phyloP scores from a whole-genome alignment of 768 basidiomycete species.

The Lactarius pseudohatsudake region DNA sequence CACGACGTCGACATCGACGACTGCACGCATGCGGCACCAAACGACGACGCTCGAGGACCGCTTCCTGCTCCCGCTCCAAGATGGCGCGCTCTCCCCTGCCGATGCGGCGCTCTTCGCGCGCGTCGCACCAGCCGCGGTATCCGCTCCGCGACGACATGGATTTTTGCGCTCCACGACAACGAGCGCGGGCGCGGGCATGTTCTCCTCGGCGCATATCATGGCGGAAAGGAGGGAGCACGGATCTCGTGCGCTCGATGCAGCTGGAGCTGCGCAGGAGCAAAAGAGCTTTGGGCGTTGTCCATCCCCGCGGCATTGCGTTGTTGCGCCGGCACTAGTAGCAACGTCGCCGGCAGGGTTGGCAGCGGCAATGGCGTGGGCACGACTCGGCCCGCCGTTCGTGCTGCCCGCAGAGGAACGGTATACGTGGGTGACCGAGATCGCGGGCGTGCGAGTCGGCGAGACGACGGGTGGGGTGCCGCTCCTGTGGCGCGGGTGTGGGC shows the following conservation, averaged over 20 bases:
- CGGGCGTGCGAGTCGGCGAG: constrained; percentile 25
- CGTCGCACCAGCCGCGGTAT: constrained; percentile 20
- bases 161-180: constrained; percentile 24
- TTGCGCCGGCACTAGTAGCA: neutral
- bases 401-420: constrained; percentile 25
- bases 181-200: constrained; percentile 16
- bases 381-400: constrained; percentile 24
- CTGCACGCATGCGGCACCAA: neutral
- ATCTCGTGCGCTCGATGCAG: too few relatives aligned
- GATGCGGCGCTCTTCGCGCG: constrained; percentile 19
- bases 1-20: neutral
- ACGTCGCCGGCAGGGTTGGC: neutral
- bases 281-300: constrained; percentile 26
- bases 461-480: constrained; percentile 27
- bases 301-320: constrained; percentile 14
- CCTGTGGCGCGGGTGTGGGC: constrained; percentile 28
- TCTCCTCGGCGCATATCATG: neutral
- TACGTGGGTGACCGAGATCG: constrained; percentile 25
- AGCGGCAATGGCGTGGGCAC: constrained; percentile 16
- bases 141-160: constrained; percentile 19
- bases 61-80: constrained; percentile 24
- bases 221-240: neutral
- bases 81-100: constrained; percentile 19
- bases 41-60: constrained; percentile 22
- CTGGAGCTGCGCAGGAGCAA: neutral